Evolutionary conservation across 2,329 filamentous ascomycete genomes (phyloP), one percentile per base, ranked within the genome.

Genomic region (Mycosphaerella arachidis): DNA sequence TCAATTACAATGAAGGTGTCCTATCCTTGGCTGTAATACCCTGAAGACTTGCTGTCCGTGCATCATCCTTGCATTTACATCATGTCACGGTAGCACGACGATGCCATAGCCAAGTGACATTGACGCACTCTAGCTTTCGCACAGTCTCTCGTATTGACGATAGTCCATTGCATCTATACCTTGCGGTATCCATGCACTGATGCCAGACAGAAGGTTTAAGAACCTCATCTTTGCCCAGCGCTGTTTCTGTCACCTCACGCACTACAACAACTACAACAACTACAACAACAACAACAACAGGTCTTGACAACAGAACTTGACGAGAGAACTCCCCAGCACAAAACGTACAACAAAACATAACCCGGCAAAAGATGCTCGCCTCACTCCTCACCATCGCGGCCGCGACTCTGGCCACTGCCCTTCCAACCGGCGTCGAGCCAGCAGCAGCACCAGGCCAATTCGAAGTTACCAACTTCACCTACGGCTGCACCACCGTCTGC

Each of bases 401-500:
- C 53, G 62, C 65, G 12, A 45, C 61, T 46, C 59, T 68, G 53
- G 66, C 61, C 33, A 48, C 61, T 52, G 65, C 66, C 54, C 53
- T 61, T 27, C 60, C 65, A 33, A 40, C 57, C 55, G 16, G 18
- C 45, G 46, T 33, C 50, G 10, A 35, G 27, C 29, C 55, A 20
- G 31, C 51, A 13, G 35, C 53, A 46, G 40, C 48, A 20, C 31
- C 56, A 12, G 6, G 27, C 56, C 24, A 57, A 33, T 69, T 68
- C 63, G 27, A 48, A 51, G 57, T 69, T 48, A 59, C 61, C 53
- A 65, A 69, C 56, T 69, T 68, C 65, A 35, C 63, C 62, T 69
- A 60, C 61, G 66, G 67, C 61, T 69, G 67, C 62, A 63, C 65
- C 18, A 48, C 18, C 48, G 62, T 59, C 58, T 69, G 67, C 63